A percentile compares a stretch with the other conserved stretches of the same genome.
Conservation (phyloP, 148 eudicot species). For the Rhododendron henanense region DNA sequence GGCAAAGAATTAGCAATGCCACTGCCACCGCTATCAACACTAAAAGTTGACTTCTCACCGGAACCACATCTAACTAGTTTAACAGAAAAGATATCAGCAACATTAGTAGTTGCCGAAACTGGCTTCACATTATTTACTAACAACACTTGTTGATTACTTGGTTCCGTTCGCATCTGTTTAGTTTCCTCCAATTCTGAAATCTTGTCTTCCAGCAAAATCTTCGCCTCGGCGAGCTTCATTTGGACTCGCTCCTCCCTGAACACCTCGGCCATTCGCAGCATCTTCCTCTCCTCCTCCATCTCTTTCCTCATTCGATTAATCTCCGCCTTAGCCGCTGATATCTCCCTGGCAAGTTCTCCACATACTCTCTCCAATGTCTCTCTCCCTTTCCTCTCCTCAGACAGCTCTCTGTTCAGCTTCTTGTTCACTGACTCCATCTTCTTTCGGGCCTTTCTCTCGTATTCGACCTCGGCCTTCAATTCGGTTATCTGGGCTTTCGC, state of each 20-base stretch:
- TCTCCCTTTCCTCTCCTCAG: constrained; percentile 41
- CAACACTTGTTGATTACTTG: neutral
- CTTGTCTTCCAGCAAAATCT: constrained; percentile 43
- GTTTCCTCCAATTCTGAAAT: constrained; percentile 25
- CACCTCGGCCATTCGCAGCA: constrained; percentile 64
- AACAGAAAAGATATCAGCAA: neutral
- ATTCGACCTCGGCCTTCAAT: constrained; percentile 46
- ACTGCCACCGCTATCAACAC: neutral
- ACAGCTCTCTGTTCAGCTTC: constrained; percentile 40
- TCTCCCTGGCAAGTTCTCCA: constrained; percentile 45
- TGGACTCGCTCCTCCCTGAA: constrained; percentile 68
- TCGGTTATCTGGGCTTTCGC: constrained; percentile 44
- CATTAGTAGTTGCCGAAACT: neutral
- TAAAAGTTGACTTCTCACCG: constrained; percentile 15
- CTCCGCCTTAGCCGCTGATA: constrained; percentile 33
- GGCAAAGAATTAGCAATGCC: constrained; percentile 7
- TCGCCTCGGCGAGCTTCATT: constrained; percentile 69
- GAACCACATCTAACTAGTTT: constrained; percentile 1
- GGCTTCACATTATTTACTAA: neutral
- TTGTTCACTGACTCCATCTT: constrained; percentile 46
- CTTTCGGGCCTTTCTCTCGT: constrained; percentile 51
- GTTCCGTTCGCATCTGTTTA: constrained; percentile 5
- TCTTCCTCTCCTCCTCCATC: constrained; percentile 63
- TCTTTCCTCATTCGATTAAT: constrained; percentile 38
- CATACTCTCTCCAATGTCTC: constrained; percentile 43